Percentiles rank a stretch among this genome's conserved stretches.
These are phyloP conservation scores for Stylosanthes scabra DNA, from an alignment of 331 rosid genomes.

Conservation along the genomic window DNA sequence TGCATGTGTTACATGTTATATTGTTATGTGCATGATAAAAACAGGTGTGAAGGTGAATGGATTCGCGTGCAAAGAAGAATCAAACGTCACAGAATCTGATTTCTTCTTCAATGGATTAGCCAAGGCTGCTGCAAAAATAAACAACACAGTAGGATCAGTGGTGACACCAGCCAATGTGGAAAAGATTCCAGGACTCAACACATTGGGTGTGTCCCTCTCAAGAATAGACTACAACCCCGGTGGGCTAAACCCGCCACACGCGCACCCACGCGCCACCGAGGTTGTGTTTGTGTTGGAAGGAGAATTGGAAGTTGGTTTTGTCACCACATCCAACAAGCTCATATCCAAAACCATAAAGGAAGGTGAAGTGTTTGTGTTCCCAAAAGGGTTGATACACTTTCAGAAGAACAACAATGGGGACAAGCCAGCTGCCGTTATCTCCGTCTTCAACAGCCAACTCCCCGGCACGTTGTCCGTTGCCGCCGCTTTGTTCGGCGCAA, in stretches of 20 bases:
- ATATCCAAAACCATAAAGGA: slow-evolving; percentile 50
- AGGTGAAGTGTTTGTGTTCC: slow-evolving; percentile 62
- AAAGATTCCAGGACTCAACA: slow-evolving; percentile 63
- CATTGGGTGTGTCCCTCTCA: slow-evolving; percentile 54
- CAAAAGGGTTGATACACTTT: slow-evolving; percentile 54
- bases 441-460: slow-evolving; percentile 59
- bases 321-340: slow-evolving; percentile 56
- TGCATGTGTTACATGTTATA: background rate
- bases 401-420: slow-evolving; percentile 62
- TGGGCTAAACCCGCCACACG: slow-evolving; percentile 69
- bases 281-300: slow-evolving; percentile 58
- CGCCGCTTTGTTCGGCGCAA: slow-evolving; percentile 49
- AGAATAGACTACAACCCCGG: slow-evolving; percentile 55
- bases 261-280: slow-evolving; percentile 68
- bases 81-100: slow-evolving; percentile 55
- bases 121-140: slow-evolving; percentile 46
- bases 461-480: slow-evolving; percentile 60
- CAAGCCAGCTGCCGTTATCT: slow-evolving; percentile 47
- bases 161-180: slow-evolving; percentile 59
- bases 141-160: slow-evolving; percentile 57
- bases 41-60: slow-evolving; percentile 64
- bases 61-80: slow-evolving; percentile 55
- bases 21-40: background rate
- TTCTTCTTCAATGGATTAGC: slow-evolving; percentile 58
- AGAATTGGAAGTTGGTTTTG: slow-evolving; percentile 53